Percentiles rank a stretch among this genome's conserved stretches.
phyloP scores from a whole-genome alignment of 345 rosid genomes.

The Kernera saxatilis region DNA sequence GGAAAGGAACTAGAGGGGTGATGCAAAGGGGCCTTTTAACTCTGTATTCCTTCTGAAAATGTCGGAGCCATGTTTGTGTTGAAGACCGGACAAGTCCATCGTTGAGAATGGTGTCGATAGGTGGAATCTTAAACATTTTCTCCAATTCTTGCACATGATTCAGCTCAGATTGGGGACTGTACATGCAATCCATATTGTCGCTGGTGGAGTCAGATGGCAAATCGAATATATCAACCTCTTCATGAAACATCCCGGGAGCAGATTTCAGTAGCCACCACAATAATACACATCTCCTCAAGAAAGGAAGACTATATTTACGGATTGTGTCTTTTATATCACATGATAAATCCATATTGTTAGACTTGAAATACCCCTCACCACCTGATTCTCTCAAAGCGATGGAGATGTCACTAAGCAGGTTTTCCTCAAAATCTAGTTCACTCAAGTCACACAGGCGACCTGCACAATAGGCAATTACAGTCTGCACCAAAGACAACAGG shows the following conservation, averaged over 20 bases:
- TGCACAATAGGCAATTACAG: constrained; percentile 46
- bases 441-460: constrained; percentile 25
- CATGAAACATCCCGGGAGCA: constrained; percentile 45
- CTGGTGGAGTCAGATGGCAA: constrained; percentile 27
- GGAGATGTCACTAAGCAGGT: constrained; percentile 52
- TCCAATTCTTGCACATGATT: constrained; percentile 59
- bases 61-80: constrained; percentile 59
- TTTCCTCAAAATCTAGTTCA: constrained; percentile 33
- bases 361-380: constrained; percentile 46
- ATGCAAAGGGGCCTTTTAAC: constrained; percentile 35
- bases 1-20: constrained; percentile 70
- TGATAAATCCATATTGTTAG: constrained; percentile 42
- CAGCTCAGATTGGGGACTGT: constrained; percentile 41
- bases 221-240: constrained; percentile 32
- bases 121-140: constrained; percentile 72
- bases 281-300: constrained; percentile 88
- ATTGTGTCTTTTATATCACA: constrained; percentile 46
- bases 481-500: constrained; percentile 51
- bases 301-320: constrained; percentile 67
- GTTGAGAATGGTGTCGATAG: constrained; percentile 46
- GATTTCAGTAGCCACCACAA: constrained; percentile 73
- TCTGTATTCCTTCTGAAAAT: constrained; percentile 47
- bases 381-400: constrained; percentile 44
- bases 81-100: constrained; percentile 45
- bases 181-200: constrained; percentile 36